These are phyloP conservation scores for Fusarium graminum DNA, from an alignment of 2,329 filamentous ascomycete species.

Conservation along the genomic window DNA sequence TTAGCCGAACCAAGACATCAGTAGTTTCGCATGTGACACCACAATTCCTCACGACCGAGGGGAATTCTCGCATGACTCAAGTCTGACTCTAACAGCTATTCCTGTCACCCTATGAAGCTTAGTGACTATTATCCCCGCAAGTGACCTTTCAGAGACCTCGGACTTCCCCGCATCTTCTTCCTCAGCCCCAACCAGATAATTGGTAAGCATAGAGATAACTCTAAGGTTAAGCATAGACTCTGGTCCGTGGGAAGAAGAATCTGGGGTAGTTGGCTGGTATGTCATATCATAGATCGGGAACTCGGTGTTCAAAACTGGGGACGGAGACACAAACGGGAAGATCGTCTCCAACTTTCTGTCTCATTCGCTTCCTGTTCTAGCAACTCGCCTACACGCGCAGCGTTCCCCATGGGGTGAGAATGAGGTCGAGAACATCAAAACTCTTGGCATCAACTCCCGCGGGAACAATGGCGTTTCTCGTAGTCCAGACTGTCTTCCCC, in stretches of 20 bases:
- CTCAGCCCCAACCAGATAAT: neutral
- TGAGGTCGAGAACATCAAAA: slow-evolving; percentile 7
- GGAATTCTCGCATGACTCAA: neutral
- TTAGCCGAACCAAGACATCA: neutral
- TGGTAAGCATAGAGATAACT: neutral
- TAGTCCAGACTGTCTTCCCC: slow-evolving; percentile 1
- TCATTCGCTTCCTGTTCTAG: neutral
- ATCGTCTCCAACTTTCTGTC: slow-evolving; percentile 2
- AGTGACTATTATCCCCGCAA: neutral
- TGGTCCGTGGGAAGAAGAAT: neutral
- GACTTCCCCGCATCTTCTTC: neutral
- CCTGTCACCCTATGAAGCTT: neutral
- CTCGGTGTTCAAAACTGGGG: neutral
- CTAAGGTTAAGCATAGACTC: neutral
- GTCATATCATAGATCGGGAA: neutral
- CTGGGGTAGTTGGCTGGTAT: neutral
- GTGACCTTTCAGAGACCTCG: neutral
- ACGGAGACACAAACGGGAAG: neutral
- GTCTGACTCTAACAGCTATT: neutral
- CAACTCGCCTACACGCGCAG: neutral
- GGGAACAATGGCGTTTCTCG: neutral
- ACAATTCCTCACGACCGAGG: neutral
- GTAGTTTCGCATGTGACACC: neutral
- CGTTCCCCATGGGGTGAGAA: neutral
- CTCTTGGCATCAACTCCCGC: slow-evolving; percentile 9